Evolutionary conservation across 2,329 filamentous ascomycete genomes (phyloP), one percentile per base, ranked within the genome.

Genomic region (Byssochlamys sp.): DNA sequence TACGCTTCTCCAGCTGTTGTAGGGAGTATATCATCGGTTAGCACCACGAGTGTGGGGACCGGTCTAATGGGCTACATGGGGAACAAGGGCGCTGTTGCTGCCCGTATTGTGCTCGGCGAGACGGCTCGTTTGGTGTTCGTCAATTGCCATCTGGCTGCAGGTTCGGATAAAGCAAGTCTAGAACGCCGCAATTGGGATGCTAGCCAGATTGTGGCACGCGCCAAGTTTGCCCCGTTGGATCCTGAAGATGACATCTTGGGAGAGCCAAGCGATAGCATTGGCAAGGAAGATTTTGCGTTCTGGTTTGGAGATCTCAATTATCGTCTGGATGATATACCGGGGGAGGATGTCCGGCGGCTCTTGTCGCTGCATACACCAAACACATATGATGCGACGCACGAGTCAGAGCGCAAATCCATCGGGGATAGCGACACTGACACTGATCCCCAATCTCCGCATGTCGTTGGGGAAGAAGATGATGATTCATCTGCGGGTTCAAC

Each of bases 291-390:
- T 68, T 91, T 96, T 74, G 85, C 86, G 0, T 96, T 99, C 67
- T 97, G 92, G 90, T 89, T 96, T 67, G 94, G 94, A 5, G 94
- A 99, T 71, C 79, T 99, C 49, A 99, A 99, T 70, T 99, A 96
- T 69, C 84, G 94, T 31, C 80, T 99, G 0, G 90, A 95, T 54
- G 89, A 87, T 51, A 82, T 97, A 53, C 89, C 92, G 0, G 91
- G 91, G 0, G 88, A 94, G 39, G 94, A 99, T 69, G 94, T 99
- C 52, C 83, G 92, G 31, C 84, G 88, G 53, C 77, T 97, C 5
- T 78, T 99, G 39, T 88, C 87, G 67, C 80, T 96, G 3, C 92
- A 96, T 71, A 88, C 89, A 0, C 81, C 81, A 33, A 90, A 90
- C 58, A 86, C 91, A 73, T 91, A 91, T 70, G 85, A 85, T 64